A percentile compares a stretch with the other conserved stretches of the same genome.
phyloP scores from a whole-genome alignment of 495 filamentous ascomycete genomes.

The Annulohypoxylon moriforme region DNA sequence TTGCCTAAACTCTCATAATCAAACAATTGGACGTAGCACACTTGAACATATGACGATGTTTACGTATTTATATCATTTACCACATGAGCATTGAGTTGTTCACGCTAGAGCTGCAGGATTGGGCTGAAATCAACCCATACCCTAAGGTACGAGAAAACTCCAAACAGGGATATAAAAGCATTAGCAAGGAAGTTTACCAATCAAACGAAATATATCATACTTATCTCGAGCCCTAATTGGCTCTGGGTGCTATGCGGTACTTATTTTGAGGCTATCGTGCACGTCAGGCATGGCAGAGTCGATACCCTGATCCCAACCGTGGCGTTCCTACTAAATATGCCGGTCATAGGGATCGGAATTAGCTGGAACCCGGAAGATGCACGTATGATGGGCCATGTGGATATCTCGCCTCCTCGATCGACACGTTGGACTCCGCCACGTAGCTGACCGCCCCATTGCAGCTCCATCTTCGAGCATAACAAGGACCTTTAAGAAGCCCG shows the following conservation, averaged over 20 bases:
- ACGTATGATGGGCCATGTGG: conserved; percentile 1
- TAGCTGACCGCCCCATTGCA: conserved; percentile 4
- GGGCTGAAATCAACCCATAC: not conserved
- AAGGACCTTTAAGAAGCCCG: not conserved
- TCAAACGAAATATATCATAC: not conserved
- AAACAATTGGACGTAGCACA: not conserved
- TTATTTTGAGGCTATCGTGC: not conserved
- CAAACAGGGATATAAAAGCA: not conserved
- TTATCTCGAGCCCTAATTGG: not conserved
- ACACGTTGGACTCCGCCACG: conserved; percentile 6
- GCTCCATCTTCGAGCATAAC: not conserved
- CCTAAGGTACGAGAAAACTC: not conserved
- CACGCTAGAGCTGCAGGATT: not conserved
- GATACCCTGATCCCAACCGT: not conserved
- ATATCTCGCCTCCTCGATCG: conserved; percentile 5
- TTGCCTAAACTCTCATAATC: not conserved
- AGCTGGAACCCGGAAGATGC: not conserved
- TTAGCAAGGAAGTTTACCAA: conserved; percentile 1
- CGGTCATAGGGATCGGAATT: conserved; percentile 8
- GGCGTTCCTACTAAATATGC: not conserved
- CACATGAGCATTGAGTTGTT: not conserved
- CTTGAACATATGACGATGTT: not conserved
- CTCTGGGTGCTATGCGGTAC: not conserved
- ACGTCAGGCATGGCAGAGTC: not conserved
- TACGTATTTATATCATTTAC: not conserved